phyloP scores from a whole-genome alignment of 2,329 filamentous ascomycete species.

The Teratosphaeriaceae sp. region DNA sequence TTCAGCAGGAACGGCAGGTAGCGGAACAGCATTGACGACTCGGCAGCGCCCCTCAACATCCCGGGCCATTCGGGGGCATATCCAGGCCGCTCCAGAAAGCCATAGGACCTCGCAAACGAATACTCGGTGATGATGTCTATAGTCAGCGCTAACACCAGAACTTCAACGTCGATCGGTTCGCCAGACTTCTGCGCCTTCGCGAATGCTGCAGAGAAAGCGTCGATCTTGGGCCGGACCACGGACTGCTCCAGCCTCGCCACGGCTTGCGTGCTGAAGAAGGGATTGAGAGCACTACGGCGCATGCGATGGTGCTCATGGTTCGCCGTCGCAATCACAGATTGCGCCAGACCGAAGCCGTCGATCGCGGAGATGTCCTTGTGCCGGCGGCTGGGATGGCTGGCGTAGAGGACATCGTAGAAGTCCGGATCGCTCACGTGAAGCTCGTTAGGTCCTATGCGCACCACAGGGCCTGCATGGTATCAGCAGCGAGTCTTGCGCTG shows the following conservation, averaged over 20 bases:
- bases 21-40: not conserved
- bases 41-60: not conserved
- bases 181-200: slow-evolving; percentile 10
- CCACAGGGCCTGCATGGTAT: slow-evolving; percentile 24
- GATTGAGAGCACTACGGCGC: slow-evolving; percentile 35
- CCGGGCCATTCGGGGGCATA: not conserved
- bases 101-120: slow-evolving; percentile 17
- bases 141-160: slow-evolving; percentile 6
- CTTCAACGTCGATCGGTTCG: slow-evolving; percentile 18
- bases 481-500: not conserved
- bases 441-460: slow-evolving; percentile 33
- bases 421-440: slow-evolving; percentile 31
- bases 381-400: slow-evolving; percentile 8
- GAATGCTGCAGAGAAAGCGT: slow-evolving; percentile 4
- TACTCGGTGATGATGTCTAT: slow-evolving; percentile 34
- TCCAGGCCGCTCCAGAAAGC: slow-evolving; percentile 3
- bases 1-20: slow-evolving; percentile 1
- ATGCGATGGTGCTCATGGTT: slow-evolving; percentile 36
- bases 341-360: slow-evolving; percentile 1
- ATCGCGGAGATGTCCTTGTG: slow-evolving; percentile 7
- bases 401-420: slow-evolving; percentile 31
- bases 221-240: slow-evolving; percentile 4
- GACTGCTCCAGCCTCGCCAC: not conserved
- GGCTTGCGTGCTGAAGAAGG: slow-evolving; percentile 35
- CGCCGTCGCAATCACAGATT: slow-evolving; percentile 29